Evolutionary conservation across 140 eudicot genomes (phyloP).

Genomic region (Cichorium intybus): DNA sequence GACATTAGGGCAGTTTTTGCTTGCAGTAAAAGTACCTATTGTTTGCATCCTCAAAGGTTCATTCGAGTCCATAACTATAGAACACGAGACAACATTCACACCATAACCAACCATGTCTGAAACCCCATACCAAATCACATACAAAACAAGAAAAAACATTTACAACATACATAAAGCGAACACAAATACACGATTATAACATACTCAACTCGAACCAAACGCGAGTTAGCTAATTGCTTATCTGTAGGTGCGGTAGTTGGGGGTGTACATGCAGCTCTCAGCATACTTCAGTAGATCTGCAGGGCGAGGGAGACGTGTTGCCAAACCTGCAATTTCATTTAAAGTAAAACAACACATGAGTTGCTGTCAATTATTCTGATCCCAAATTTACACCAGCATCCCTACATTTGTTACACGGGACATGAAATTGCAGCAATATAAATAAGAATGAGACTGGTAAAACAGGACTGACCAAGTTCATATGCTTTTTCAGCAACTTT

Average conservation of each 20-base stretch:
- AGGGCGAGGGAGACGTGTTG: constrained; percentile 90
- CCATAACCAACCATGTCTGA: neutral
- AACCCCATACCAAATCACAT: constrained; percentile 1
- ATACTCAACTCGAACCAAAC: neutral
- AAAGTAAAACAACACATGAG: neutral
- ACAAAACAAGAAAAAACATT: constrained; percentile 2
- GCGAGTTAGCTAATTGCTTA: constrained; percentile 18
- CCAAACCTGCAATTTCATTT: constrained; percentile 54
- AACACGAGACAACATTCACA: constrained; percentile 13
- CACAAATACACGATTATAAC: neutral
- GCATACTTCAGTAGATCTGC: constrained; percentile 75
- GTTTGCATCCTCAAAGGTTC: too few relatives aligned
- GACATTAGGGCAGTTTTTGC: too few relatives aligned
- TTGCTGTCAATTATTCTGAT: neutral
- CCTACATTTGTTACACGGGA: too few relatives aligned
- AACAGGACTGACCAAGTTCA: constrained; percentile 66
- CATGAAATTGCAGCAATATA: too few relatives aligned
- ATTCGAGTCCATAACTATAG: too few relatives aligned
- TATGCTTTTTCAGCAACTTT: constrained; percentile 89
- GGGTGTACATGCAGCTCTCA: constrained; percentile 97
- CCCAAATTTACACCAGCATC: neutral
- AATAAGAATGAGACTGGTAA: neutral
- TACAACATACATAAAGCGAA: constrained; percentile 6
- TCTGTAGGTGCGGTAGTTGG: constrained; percentile 75
- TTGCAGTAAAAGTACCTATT: too few relatives aligned